phyloP scores from a whole-genome alignment of 2,329 filamentous ascomycete genomes.

The Ophiostoma piceae region DNA sequence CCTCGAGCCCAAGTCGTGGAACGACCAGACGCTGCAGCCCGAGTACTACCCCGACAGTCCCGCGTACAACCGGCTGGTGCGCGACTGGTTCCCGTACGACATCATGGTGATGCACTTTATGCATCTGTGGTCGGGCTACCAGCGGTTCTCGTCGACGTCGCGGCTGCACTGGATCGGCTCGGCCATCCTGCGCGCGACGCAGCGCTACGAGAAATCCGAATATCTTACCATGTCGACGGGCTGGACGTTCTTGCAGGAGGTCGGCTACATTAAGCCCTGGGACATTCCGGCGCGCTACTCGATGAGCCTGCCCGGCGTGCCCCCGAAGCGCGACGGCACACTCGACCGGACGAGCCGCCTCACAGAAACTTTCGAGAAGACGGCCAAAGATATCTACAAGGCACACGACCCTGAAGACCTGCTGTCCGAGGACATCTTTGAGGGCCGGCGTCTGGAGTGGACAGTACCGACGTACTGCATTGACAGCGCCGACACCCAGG shows the following conservation, averaged over 20 bases:
- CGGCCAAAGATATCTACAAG: background rate
- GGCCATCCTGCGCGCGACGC: slow-evolving; percentile 56
- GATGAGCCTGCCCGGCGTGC: slow-evolving; percentile 47
- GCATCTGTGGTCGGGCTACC: slow-evolving; percentile 59
- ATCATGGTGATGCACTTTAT: slow-evolving; percentile 60
- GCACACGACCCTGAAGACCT: background rate
- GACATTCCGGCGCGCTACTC: slow-evolving; percentile 62
- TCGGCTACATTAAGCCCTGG: slow-evolving; percentile 66
- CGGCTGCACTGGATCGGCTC: slow-evolving; percentile 58
- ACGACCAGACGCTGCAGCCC: background rate
- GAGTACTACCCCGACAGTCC: background rate
- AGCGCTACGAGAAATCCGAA: slow-evolving; percentile 51
- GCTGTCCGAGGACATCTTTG: slow-evolving; percentile 42
- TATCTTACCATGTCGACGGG: slow-evolving; percentile 44
- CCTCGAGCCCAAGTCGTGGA: background rate
- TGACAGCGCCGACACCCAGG: slow-evolving; percentile 58
- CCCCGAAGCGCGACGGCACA: slow-evolving; percentile 41
- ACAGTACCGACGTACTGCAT: slow-evolving; percentile 62
- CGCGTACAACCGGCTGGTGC: slow-evolving; percentile 4
- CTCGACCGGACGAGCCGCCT: slow-evolving; percentile 34
- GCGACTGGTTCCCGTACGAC: slow-evolving; percentile 37
- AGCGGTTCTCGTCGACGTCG: slow-evolving; percentile 48
- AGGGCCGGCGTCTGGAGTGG: slow-evolving; percentile 54
- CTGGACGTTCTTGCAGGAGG: slow-evolving; percentile 68
- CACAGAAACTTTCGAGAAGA: background rate